Percentiles rank a stretch among this genome's conserved stretches.
Evolutionary conservation across 2,329 filamentous ascomycete genomes (phyloP).

Genomic region (Madurella fahalii): DNA sequence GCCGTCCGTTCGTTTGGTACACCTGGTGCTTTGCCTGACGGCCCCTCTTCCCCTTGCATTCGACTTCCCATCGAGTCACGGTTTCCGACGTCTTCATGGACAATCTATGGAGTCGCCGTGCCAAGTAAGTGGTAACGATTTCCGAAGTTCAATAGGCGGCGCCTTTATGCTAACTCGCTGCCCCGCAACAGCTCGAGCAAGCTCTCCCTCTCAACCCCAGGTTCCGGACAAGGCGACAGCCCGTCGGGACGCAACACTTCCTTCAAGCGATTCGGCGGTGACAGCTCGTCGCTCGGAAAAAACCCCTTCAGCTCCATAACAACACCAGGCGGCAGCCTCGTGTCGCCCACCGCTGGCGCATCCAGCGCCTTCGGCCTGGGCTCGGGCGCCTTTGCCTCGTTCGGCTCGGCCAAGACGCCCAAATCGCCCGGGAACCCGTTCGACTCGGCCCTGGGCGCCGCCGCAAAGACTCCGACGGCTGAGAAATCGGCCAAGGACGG

Average conservation of each 20-base stretch:
- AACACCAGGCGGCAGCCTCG: conserved; percentile 63
- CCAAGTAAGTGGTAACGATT: conserved; percentile 57
- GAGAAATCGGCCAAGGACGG: conserved; percentile 60
- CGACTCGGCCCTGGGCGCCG: conserved; percentile 62
- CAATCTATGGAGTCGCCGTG: conserved; percentile 74
- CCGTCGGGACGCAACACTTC: conserved; percentile 58
- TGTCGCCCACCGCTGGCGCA: conserved; percentile 71
- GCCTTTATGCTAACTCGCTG: conserved; percentile 13
- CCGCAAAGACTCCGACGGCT: conserved; percentile 49
- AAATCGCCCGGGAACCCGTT: conserved; percentile 80
- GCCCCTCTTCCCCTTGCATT: conserved; percentile 2
- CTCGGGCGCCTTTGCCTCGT: conserved; percentile 94
- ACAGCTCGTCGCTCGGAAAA: conserved; percentile 69
- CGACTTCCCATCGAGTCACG: conserved; percentile 20
- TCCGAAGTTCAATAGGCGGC: conserved; percentile 7
- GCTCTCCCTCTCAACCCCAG: conserved; percentile 79
- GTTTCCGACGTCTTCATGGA: conserved; percentile 48
- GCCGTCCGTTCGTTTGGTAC: conserved; percentile 13
- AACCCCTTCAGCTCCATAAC: conserved; percentile 78
- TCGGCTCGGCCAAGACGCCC: conserved; percentile 80
- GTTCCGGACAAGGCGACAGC: conserved; percentile 47
- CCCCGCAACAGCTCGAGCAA: conserved; percentile 65
- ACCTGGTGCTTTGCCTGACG: conserved; percentile 14
- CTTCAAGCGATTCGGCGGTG: conserved; percentile 71
- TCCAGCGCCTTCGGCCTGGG: conserved; percentile 91